Evolutionary conservation across 305 asterid genomes (phyloP).

Genomic region (Rubia peregrina): DNA sequence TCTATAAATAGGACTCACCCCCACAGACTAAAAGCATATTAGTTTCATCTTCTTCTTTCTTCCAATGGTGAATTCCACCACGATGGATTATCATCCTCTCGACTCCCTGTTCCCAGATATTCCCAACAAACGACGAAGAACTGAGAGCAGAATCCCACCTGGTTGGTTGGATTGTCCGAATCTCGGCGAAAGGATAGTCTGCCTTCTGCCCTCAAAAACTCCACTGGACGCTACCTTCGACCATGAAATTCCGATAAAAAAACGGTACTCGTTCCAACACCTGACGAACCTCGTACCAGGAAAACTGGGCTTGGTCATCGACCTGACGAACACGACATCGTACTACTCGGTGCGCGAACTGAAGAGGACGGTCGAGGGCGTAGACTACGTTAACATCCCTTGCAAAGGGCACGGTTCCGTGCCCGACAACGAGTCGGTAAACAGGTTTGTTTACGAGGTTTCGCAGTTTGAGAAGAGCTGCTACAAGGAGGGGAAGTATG

Average conservation of each 20-base stretch:
- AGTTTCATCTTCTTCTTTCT: too few species aligned
- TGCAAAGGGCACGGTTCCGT: constrained; percentile 96
- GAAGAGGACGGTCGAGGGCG: constrained; percentile 51
- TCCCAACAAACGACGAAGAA: constrained; percentile 44
- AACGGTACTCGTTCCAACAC: constrained; percentile 86
- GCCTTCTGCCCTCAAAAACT: constrained; percentile 87
- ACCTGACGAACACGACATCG: constrained; percentile 83
- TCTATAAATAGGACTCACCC: not conserved
- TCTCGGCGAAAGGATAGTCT: constrained; percentile 56
- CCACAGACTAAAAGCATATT: not conserved
- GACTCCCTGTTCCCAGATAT: too few species aligned
- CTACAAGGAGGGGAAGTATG: constrained; percentile 36
- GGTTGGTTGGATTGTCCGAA: constrained; percentile 98
- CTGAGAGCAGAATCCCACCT: constrained; percentile 71
- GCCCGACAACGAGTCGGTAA: constrained; percentile 87
- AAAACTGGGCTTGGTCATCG: constrained; percentile 92
- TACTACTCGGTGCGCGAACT: constrained; percentile 62
- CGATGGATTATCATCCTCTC: too few species aligned
- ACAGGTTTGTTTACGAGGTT: constrained; percentile 74
- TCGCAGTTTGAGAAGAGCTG: constrained; percentile 60
- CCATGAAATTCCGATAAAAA: constrained; percentile 55
- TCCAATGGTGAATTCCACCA: too few species aligned
- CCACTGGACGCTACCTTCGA: constrained; percentile 83
- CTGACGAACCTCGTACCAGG: constrained; percentile 62
- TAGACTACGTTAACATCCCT: constrained; percentile 87